Evolutionary conservation across 176 grass and related monocot species (phyloP), one percentile per base, ranked within the genome.

Genomic region (Aegilops speltoides): DNA sequence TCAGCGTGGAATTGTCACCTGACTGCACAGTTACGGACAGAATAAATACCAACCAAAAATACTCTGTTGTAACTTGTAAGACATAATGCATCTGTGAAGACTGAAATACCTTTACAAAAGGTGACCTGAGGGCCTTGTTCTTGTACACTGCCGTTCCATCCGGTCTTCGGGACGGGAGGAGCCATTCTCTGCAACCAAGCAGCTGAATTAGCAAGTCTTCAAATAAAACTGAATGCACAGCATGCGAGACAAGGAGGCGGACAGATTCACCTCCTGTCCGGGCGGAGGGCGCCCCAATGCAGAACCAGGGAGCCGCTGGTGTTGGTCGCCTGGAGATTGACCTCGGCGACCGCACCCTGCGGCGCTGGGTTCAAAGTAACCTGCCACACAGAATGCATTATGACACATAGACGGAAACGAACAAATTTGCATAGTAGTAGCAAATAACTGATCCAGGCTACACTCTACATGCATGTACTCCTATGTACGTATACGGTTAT

Each of bases 231-330:
- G 64, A 6, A 62, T 6, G 33, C 54, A 26, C 1, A 36, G 2
- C 63, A 60, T 17, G 59, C n/a, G 64, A 26, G 10, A 64, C 77
- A 73, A 82, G 12, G 75, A 76, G 36, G 19, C 31, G 29, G 50
- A 19, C 41, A 38, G 50, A 61, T 72, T 85, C 82, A 99, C 97
- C 82, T 84, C 69, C 65, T 90, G 38, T 85, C 78, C 11, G 82
- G 65, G 76, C 45, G 67, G 87, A 99, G 83, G 78, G 78, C 89
- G 28, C 97, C 97, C 97, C 97, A 99, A 86, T 99, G 97, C 79
- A 99, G 90, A 77, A 93, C 25, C 9, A 99, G 85, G 26, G 85
- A 87, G 56, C 88, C 89, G 19, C 70, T 91, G 29, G 68, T 90
- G 67, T 94, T 96, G n/a, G 92, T 94, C 28, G 87, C 90, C 87